These are phyloP conservation scores for Bruguiera parviflora DNA, from an alignment of 345 rosid genomes.

Conservation along the genomic window DNA sequence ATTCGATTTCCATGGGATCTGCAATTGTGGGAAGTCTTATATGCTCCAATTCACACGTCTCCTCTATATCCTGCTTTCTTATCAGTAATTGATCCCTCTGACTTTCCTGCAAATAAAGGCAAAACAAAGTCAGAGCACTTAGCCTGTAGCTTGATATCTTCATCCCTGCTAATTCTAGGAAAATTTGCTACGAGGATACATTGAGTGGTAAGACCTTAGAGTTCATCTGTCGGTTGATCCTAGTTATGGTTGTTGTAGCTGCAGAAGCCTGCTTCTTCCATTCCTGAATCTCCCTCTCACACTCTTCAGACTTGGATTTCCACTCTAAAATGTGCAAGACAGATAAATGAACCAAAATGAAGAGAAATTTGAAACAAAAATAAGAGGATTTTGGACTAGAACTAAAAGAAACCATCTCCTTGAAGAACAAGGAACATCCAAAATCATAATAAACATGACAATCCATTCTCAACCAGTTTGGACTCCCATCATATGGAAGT, in stretches of 20 bases:
- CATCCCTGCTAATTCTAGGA: conserved; percentile 6
- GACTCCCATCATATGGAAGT: too few species aligned
- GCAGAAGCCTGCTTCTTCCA: conserved; percentile 85
- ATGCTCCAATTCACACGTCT: conserved; percentile 81
- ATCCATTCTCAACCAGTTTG: too few species aligned
- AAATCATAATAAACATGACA: not conserved
- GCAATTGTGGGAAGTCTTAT: conserved; percentile 63
- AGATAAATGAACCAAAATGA: not conserved
- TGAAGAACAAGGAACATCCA: not conserved
- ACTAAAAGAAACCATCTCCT: not conserved
- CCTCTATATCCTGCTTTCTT: conserved; percentile 67
- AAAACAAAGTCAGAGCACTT: conserved; percentile 14
- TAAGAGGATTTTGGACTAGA: not conserved
- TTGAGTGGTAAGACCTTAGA: conserved; percentile 49
- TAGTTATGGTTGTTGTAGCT: conserved; percentile 71
- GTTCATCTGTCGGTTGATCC: conserved; percentile 73
- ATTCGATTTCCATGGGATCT: conserved; percentile 76
- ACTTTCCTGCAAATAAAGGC: conserved; percentile 52
- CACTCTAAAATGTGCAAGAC: conserved; percentile 45
- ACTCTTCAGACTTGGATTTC: conserved; percentile 83
- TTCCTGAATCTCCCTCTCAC: conserved; percentile 83
- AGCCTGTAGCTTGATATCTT: not conserved
- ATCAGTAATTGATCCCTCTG: conserved; percentile 68
- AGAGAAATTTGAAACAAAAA: not conserved
- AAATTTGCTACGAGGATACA: conserved; percentile 7